Conservation (phyloP, 192 early-diverging fungal species). For the Chytriomyces hyalinus region DNA sequence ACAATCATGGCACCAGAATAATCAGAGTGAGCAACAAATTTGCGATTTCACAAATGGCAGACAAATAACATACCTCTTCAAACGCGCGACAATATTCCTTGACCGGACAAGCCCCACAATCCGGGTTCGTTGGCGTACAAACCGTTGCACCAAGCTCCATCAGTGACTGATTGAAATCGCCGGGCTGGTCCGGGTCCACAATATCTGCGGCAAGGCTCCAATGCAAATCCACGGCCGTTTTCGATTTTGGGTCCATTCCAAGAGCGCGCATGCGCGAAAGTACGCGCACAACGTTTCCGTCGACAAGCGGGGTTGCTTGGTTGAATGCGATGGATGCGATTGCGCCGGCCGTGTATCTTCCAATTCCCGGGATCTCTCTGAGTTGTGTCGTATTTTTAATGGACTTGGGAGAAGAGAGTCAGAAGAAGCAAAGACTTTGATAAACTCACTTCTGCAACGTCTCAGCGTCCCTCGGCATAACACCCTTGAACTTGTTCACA, state of each 20-base stretch:
- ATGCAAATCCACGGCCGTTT: constrained; percentile 58
- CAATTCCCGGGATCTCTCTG: constrained; percentile 8
- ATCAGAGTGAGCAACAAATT: too few relatives aligned
- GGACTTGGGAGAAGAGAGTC: constrained; percentile 70
- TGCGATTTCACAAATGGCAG: too few relatives aligned
- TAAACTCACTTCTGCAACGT: constrained; percentile 49
- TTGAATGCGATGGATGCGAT: constrained; percentile 74
- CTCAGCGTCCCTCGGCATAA: constrained; percentile 61
- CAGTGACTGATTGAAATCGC: constrained; percentile 79
- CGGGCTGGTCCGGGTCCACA: constrained; percentile 62
- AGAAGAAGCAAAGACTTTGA: too few relatives aligned
- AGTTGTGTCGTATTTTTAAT: constrained; percentile 60
- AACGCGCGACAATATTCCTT: constrained; percentile 61
- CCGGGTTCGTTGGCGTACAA: constrained; percentile 71
- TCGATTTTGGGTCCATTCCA: constrained; percentile 68
- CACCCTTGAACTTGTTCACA: constrained; percentile 55
- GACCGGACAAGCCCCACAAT: constrained; percentile 69
- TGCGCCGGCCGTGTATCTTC: constrained; percentile 51
- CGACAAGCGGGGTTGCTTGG: constrained; percentile 66
- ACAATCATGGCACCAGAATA: too few relatives aligned
- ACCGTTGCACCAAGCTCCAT: constrained; percentile 82
- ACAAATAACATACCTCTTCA: constrained; percentile 56
- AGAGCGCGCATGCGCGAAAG: constrained; percentile 66
- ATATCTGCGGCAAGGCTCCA: constrained; percentile 67
- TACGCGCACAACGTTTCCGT: constrained; percentile 81